Base-by-base conservation (phyloP, 2,329 filamentous ascomycete species). In the Mycosphaerella sp. region DNA sequence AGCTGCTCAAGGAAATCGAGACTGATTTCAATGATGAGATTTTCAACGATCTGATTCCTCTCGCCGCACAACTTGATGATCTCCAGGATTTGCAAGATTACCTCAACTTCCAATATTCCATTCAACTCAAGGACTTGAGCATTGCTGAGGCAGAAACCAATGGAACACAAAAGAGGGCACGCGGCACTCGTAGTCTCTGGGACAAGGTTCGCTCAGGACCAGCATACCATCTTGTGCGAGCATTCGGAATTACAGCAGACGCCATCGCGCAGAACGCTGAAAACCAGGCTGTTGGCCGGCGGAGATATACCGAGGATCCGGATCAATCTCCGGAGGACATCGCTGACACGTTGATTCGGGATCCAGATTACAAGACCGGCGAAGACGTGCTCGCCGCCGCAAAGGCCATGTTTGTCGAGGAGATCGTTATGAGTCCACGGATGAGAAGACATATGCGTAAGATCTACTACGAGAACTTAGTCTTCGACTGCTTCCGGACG, bases 11-110 rank as follows among this genome's bases (percentile, higher is more conserved):
- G 65, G 74, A 74, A 48, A 59, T 72, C 1, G 72, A 74, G 5
- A 74, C 81, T 14, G 79, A 80, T 3, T 76, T 91, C 17, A 74
- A 83, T 23, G 93, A 97, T 66, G 68, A 77, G 1, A 84, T 89
- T 53, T 83, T 97, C 40, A 86, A 92, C 44, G 85, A 91, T 61
- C 85, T 96, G 78, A 80, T 93, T n/a, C 78, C 80, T 0, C 78
- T 83, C 54, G 90, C 91, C 2, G 82, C 82, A 4, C 92, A 87
- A 0, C 91, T 96, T 78, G 93, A 98, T 68, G 93, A 98, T 68
- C 79, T 98, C 14, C 93, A 98, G 68, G 93, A 98, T 70, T 74
- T 98, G 21, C 92, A 97, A 67, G 93, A 98, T 66, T 97, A 97
- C 65, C 76, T 97, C 50, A 90, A 97, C 67, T 98, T 98, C 72